A percentile compares a stretch with the other conserved stretches of the same genome.
These are phyloP conservation scores for Leccinum arenicola DNA, from an alignment of 768 basidiomycete species.

Conservation along the genomic window DNA sequence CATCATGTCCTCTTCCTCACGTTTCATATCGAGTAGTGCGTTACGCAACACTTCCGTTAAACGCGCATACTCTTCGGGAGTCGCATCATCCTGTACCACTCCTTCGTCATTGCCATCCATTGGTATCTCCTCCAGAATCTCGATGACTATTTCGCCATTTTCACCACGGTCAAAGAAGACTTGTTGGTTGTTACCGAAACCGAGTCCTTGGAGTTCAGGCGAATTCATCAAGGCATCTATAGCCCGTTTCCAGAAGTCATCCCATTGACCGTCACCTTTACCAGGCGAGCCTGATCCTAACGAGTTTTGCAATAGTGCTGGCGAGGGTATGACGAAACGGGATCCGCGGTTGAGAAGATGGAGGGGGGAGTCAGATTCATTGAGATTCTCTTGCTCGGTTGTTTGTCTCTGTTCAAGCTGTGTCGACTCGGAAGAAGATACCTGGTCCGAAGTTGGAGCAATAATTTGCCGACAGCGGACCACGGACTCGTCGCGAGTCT, in stretches of 20 bases:
- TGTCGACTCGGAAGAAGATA: slow-evolving; percentile 25
- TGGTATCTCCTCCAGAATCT: slow-evolving; percentile 45
- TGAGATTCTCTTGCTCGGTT: slow-evolving; percentile 34
- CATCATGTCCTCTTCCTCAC: slow-evolving; percentile 27
- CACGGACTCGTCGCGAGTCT: slow-evolving; percentile 60
- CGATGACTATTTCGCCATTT: slow-evolving; percentile 41
- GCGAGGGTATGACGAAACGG: slow-evolving; percentile 42
- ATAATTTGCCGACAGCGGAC: slow-evolving; percentile 83
- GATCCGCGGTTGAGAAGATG: slow-evolving; percentile 48
- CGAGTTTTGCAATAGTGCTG: slow-evolving; percentile 17
- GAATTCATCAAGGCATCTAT: slow-evolving; percentile 29
- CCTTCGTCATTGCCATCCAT: slow-evolving; percentile 30
- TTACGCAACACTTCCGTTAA: slow-evolving; percentile 51
- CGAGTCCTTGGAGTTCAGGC: slow-evolving; percentile 28
- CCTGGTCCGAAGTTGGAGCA: slow-evolving; percentile 15
- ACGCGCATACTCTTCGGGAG: slow-evolving; percentile 39
- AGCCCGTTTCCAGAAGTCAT: slow-evolving; percentile 28
- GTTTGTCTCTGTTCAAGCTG: slow-evolving; percentile 30
- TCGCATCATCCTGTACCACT: slow-evolving; percentile 26
- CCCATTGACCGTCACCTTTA: slow-evolving; percentile 17
- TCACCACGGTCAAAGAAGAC: slow-evolving; percentile 43
- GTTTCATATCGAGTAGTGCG: slow-evolving; percentile 50
- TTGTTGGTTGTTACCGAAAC: slow-evolving; percentile 29
- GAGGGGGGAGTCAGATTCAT: slow-evolving; percentile 55
- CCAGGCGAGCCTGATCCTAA: slow-evolving; percentile 16